Conservation (phyloP, 2,329 filamentous ascomycete species). For the Fusarium brachygibbosum region DNA sequence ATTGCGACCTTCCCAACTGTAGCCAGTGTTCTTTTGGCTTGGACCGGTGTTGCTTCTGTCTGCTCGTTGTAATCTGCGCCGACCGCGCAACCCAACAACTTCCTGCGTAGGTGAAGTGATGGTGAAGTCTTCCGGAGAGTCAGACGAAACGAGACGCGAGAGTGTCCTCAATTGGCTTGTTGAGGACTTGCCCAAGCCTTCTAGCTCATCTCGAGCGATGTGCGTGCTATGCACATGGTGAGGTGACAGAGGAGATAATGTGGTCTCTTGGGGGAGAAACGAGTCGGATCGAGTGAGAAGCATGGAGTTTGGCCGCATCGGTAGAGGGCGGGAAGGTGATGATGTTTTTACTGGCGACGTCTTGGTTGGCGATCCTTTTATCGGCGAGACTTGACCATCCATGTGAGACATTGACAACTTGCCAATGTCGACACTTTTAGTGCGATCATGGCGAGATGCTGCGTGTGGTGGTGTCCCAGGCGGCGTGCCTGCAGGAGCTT, state of each 20-base stretch:
- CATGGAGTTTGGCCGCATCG: constrained; percentile 72
- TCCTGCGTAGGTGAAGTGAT: constrained; percentile 84
- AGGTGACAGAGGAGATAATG: constrained; percentile 51
- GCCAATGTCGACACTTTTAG: constrained; percentile 74
- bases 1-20: constrained; percentile 84
- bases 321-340: constrained; percentile 58
- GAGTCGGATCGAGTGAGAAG: constrained; percentile 70
- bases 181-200: constrained; percentile 86
- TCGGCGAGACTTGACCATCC: constrained; percentile 58
- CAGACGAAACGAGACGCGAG: constrained; percentile 83
- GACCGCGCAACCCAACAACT: constrained; percentile 87
- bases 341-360: constrained; percentile 17
- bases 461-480: constrained; percentile 57
- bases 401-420: constrained; percentile 65
- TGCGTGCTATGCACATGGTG: constrained; percentile 53
- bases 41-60: constrained; percentile 65
- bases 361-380: constrained; percentile 10
- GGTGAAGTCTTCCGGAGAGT: constrained; percentile 82
- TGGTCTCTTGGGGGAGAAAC: constrained; percentile 56
- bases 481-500: constrained; percentile 67
- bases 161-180: constrained; percentile 90
- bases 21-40: constrained; percentile 64
- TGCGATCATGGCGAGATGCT: constrained; percentile 64
- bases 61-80: constrained; percentile 83
- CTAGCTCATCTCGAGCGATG: constrained; percentile 78